Base-by-base conservation (phyloP, 2,329 filamentous ascomycete species). In the Neofusicoccum sp. region DNA sequence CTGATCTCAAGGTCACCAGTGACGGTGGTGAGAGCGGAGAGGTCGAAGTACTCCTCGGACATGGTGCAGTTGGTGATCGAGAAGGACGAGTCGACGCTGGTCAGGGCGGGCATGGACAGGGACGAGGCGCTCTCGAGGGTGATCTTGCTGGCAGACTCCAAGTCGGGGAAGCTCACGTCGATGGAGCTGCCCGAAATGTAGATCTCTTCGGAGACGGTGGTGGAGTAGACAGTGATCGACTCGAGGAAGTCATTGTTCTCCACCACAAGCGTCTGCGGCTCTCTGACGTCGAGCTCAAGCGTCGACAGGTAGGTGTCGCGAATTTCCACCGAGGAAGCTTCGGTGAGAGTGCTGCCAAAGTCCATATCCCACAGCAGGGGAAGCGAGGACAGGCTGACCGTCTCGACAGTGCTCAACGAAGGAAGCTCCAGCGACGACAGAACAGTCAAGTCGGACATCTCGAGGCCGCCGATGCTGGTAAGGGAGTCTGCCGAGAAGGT, bases 351-450 rank as follows among this genome's bases (percentile, higher is more conserved):
- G 54, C 33, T 38, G 20, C 54, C 54, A n/a, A 58, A 47, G 41
- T 58, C 54, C 6, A 47, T 41, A 11, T 58, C 54, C 54, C 54
- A 58, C 41, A 58, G 54, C 43, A 58, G 54, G 20, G 54, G 54
- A 26, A 58, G 54, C 12, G 54, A 58, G 24, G 54, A 45, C 31
- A 58, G 33, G 54, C 54, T 58, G 33, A 58, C 30, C 12, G 40
- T 26, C n/a, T 47, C 41, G 33, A 58, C 31, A 16, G 30, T 58
- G 54, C 26, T 58, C 41, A 58, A 31, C 16, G 54, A 47, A 5
- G 54, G 54, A 9, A 58, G 33, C 14, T 58, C 54, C 30, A 58
- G 47, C 7, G 40, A 40, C 14, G 54, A 45, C 6, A 58, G 43
- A 20, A 58, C 20, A 14, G 41, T 16, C 11, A 41, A 20, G 9